Base-by-base conservation (phyloP, 371 early-diverging fungal genomes). In the Ordospora pajunii region DNA sequence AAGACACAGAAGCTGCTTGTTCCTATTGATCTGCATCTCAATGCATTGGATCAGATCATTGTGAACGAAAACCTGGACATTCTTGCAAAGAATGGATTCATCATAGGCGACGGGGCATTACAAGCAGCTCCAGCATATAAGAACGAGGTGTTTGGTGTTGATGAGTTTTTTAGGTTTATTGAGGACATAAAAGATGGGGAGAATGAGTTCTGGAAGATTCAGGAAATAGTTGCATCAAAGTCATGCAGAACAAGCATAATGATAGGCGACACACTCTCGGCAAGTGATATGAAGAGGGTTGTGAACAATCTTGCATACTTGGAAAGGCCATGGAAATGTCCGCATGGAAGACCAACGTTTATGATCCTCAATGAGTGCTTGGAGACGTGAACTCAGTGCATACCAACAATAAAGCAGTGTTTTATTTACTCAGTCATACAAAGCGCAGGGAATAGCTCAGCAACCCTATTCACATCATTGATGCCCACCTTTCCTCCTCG, bases 311-410 rank as follows among this genome's bases (percentile, higher is more conserved):
- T 86, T 42, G 25, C 58, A 2, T 32, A 25, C 43, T 54, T 86
- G 44, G 71, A 77, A 9, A 53, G 72, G 14, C 87, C 87, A 27
- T 86, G 87, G 87, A 94, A 95, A 76, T 97, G 97, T 78, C 96
- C 96, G 14, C 97, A 97, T 76, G 97, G 97, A 2, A 86, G 97
- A 17, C 96, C 97, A 0, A 94, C 96, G 12, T 82, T 84, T 62
- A 72, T 72, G 27, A 49, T 84, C 2, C 49, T 83, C 8, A 63
- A 67, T 27, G 67, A 74, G 49, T 27, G 32, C 5, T 32, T 32
- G 32, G 32, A 32, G 2, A 32, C 5, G 5, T 32, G 5, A 32
- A 32, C 1, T 32, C 1, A 2, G 1, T 32, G 32, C 5, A 32
- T 32, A 32, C 2, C 32, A 32, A 32, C 32, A 32, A 32, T 32